Base-by-base conservation (phyloP, 1,139 yeast genomes). In the Arxiozyma telluris region DNA sequence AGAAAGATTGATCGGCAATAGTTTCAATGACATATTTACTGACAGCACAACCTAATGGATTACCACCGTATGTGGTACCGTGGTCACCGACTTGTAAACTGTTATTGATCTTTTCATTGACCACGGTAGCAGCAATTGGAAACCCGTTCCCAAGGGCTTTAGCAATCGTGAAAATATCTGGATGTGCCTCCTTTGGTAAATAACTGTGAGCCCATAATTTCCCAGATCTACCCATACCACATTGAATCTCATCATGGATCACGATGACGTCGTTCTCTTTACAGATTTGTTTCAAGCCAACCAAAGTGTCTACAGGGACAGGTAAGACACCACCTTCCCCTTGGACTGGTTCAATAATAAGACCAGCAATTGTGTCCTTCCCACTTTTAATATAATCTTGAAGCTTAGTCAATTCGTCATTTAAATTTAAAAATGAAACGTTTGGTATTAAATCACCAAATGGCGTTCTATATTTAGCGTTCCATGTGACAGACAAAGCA, bases 61-160 rank as follows among this genome's bases (percentile, higher is more conserved):
- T 93, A 53, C 98, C 98, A 58, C 98, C 98, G 67, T 87, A 93
- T 0, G 98, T 93, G 5, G 98, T 91, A 52, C 98, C 98, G 68
- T 93, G 98, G 67, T 93, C 98, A 54, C 98, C 98, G 21, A 88
- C 93, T 57, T 81, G 76, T 61, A 93, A 75, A 1, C 76, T 81
- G 17, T 75, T 70, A 67, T 89, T 95, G 39, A 93, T 87, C 56
- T 81, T 77, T 60, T 88, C 94, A 52, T 87, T 81, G 53, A 93
- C 82, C 79, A 93, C 79, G 4, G 96, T 87, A 8, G 98, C 98
- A 51, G 96, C 96, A 63, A 93, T 86, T 43, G 98, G 98, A 76
- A 83, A 89, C n/a, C 98, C 98, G 66, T 93, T 93, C 56, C 98
- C 98, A 47, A 93, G 76, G 1, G 98, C 97, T 71, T 93, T 93